A percentile compares a stretch with the other conserved stretches of the same genome.
phyloP scores from a whole-genome alignment of 2,329 filamentous ascomycete species.

The Fulvia fulva region DNA sequence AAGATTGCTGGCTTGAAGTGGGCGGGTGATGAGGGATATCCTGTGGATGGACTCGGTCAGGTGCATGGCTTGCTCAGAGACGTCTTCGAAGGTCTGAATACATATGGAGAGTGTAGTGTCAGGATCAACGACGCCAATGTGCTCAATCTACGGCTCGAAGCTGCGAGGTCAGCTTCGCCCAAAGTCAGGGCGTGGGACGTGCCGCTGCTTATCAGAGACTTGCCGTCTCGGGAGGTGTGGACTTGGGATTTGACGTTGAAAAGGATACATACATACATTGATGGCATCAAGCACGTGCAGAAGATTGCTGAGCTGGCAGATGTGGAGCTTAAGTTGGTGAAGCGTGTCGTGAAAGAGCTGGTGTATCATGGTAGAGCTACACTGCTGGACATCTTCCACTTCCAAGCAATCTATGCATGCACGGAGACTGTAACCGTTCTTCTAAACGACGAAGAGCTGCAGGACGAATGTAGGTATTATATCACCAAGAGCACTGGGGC shows the following conservation, averaged over 20 bases:
- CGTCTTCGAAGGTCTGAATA: slow-evolving; percentile 88
- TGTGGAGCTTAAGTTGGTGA: slow-evolving; percentile 80
- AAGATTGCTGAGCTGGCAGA: slow-evolving; percentile 82
- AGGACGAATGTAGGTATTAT: slow-evolving; percentile 84
- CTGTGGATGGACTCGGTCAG: slow-evolving; percentile 34
- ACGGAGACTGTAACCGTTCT: slow-evolving; percentile 77
- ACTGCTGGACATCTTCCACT: slow-evolving; percentile 92
- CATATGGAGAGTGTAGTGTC: slow-evolving; percentile 78
- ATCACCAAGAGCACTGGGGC: slow-evolving; percentile 52
- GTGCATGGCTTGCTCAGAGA: slow-evolving; percentile 74
- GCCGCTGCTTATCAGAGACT: slow-evolving; percentile 64
- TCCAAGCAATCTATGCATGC: slow-evolving; percentile 83
- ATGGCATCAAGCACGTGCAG: slow-evolving; percentile 85
- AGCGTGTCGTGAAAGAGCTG: slow-evolving; percentile 81
- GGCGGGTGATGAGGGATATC: slow-evolving; percentile 30
- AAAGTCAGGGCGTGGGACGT: slow-evolving; percentile 85
- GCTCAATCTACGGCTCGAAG: slow-evolving; percentile 29
- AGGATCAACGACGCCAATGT: slow-evolving; percentile 24
- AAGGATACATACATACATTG: slow-evolving; percentile 78
- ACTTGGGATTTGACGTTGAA: slow-evolving; percentile 74
- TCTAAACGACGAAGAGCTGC: slow-evolving; percentile 68
- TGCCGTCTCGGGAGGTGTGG: slow-evolving; percentile 53
- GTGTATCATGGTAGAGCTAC: slow-evolving; percentile 90
- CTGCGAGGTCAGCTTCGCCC: slow-evolving; percentile 71
- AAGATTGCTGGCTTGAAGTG: slow-evolving; percentile 27